These are phyloP conservation scores for Spirogloea muscicola DNA, from an alignment of 139 green algal species.

Conservation along the genomic window DNA sequence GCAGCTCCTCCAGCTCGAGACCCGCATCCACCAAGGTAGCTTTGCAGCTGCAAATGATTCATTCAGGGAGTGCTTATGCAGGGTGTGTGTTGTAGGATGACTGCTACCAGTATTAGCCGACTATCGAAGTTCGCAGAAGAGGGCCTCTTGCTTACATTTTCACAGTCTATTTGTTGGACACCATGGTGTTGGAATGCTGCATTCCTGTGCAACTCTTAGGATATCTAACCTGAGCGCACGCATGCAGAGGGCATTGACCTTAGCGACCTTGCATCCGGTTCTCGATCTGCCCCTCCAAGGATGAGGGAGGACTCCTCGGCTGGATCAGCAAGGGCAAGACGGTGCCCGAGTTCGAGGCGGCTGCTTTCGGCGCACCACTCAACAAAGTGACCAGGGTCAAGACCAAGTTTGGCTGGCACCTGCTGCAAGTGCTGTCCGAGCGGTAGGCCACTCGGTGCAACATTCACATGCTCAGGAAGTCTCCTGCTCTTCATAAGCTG, in stretches of 20 bases:
- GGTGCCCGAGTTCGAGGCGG: constrained; percentile 43
- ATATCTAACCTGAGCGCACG: no score
- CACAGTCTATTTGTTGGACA: no score
- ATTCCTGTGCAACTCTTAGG: no score
- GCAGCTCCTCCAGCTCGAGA: constrained; percentile 26
- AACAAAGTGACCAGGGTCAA: constrained; percentile 34
- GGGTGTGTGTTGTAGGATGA: no score
- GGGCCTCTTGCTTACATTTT: no score
- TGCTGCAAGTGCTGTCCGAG: constrained; percentile 43
- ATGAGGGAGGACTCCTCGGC: constrained; percentile 35
- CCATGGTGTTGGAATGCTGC: no score
- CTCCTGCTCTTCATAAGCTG: no score
- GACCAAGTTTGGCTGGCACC: constrained; percentile 46
- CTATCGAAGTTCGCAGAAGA: no score
- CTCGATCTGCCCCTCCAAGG: constrained; percentile 39
- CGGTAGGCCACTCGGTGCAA: constrained; percentile 16
- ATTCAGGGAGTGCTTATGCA: no score
- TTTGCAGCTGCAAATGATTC: background rate
- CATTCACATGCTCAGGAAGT: background rate
- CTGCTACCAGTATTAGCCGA: no score
- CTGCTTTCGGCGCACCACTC: constrained; percentile 27
- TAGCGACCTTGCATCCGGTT: constrained; percentile 29
- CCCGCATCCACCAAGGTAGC: constrained; percentile 31
- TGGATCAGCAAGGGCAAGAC: constrained; percentile 37
- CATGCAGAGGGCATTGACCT: constrained; percentile 37